Evolutionary conservation across 768 basidiomycete species (phyloP), one percentile per base, ranked within the genome.

Genomic region (Boletus tomentosulus): DNA sequence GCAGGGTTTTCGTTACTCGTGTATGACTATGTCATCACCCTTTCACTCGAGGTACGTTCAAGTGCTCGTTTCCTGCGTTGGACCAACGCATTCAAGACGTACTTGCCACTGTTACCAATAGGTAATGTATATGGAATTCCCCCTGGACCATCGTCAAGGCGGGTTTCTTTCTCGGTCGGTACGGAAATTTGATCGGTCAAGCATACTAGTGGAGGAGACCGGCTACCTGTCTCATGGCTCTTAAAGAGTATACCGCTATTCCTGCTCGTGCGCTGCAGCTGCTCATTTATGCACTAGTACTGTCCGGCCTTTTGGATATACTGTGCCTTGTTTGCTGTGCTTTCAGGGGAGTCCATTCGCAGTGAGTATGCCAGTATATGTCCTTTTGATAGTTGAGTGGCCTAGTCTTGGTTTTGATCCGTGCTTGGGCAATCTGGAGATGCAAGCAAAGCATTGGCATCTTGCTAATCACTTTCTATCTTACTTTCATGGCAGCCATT

Each of bases 21-120:
- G 1, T 60, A 50, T 28, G 58, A 60, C 24, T 49, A 60, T 46
- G 8, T 57, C 28, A 35, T 61, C 9, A 60, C 60, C 9, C 9
- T 61, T n/a, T 16, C 33, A 5, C 48, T 50, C 11, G 59, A 61
- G 45, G 60, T 60, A 28, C 24, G 42, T 49, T 13, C 13, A 43
- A 27, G 25, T 43, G 12, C 25, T 31, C 19, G 19, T 6, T 27
- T 27, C 27, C 27, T 3, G 27, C 27, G 6, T 24, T 44, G 3
- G 30, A 6, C 24, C 19, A 19, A 19, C 24, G 10, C 6, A 6
- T 25, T 31, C 10, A 8, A 34, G 12, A 42, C 19, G 10, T 19
- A 0, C 24, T 30, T 24, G 2, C 34, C 4, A 34, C 34, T 34
- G 12, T 3, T 34, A 34, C 3, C 1, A n/a, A 43, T 15, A 55